Conservation (phyloP, 176 grass and related monocot genomes). For the barley (Hordeum vulgare) region DNA sequence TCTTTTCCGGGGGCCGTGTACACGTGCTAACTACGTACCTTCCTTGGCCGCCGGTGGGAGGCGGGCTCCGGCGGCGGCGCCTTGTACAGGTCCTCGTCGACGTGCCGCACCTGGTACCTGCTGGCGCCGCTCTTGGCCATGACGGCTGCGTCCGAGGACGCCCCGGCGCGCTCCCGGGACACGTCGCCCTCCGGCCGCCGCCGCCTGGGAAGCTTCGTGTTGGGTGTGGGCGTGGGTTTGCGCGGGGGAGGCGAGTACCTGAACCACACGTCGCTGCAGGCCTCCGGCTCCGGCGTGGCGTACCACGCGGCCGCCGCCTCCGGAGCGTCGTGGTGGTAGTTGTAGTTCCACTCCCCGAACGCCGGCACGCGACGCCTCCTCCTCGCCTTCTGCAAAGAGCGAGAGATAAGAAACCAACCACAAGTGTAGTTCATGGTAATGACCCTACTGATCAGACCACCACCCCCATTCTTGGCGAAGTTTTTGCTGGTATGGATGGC, state of each 20-base stretch:
- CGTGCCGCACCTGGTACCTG: neutral
- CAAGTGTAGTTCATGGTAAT: neutral
- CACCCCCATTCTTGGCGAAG: neutral
- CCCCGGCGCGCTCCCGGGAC: neutral
- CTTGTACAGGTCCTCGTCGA: constrained; percentile 29
- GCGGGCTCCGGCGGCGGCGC: constrained; percentile 2
- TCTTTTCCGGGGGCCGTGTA: neutral
- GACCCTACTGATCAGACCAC: neutral
- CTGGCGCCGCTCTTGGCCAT: neutral
- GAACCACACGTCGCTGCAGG: constrained; percentile 36
- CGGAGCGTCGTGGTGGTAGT: neutral
- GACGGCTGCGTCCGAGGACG: neutral
- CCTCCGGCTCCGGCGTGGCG: constrained; percentile 5
- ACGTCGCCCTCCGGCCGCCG: neutral
- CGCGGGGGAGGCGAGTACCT: constrained; percentile 21
- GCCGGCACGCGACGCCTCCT: constrained; percentile 17
- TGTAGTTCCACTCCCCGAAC: constrained; percentile 51
- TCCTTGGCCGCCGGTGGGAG: neutral
- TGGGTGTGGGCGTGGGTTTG: neutral
- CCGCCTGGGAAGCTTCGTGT: neutral
- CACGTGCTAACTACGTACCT: neutral
- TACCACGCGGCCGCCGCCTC: neutral
- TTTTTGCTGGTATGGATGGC: neutral
- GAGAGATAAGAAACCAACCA: neutral
- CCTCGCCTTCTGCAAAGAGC: neutral